Evolutionary conservation across 768 basidiomycete genomes (phyloP), one percentile per base, ranked within the genome.

Genomic region (Fibroporia radiculosa): DNA sequence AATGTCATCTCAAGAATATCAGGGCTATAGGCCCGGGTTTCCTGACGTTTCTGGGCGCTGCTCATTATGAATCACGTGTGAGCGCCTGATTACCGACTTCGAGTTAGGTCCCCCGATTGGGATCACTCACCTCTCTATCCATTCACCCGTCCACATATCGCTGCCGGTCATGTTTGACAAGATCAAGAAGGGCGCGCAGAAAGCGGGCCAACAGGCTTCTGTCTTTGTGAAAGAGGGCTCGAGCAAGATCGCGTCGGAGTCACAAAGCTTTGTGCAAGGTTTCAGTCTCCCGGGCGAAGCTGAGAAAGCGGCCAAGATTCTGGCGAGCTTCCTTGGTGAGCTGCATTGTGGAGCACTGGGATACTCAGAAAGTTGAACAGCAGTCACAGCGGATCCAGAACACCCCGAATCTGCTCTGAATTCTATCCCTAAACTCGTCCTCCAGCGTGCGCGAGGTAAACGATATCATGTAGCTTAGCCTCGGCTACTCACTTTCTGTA

Each of bases 231-330:
- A 77, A 48, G 74, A 80, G 14, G 77, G 82, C 51, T 73, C 77
- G 2, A 75, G 68, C 39, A 82, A 80, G 51, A 74, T 89, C 6
- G 84, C 84, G 12, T 79, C 73, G 41, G 86, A 85, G 39, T 84
- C 85, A 1, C 71, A 78, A 51, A 82, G 83, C 40, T 82, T 92
- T 44, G 83, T 84, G 0, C 88, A 91, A 49, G 78, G 82, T 3
- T 97, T 97, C 67, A 81, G 77, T 31, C 72, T 97, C 19, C 92
- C 92, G 16, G 91, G 89, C 48, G 93, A 98, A 63, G 85, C 91
- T 32, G 86, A 92, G 48, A 96, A 96, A 61, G 90, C 93, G 0
- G 91, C 93, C 13, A 88, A 84, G 65, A 97, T 95, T 56, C 67
- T 97, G 24, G 81, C 80, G 50, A 82, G 80, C 51, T 97, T 97